Conservation (phyloP, 1,284 basidiomycete species). For the Trichosporon ovoides region DNA sequence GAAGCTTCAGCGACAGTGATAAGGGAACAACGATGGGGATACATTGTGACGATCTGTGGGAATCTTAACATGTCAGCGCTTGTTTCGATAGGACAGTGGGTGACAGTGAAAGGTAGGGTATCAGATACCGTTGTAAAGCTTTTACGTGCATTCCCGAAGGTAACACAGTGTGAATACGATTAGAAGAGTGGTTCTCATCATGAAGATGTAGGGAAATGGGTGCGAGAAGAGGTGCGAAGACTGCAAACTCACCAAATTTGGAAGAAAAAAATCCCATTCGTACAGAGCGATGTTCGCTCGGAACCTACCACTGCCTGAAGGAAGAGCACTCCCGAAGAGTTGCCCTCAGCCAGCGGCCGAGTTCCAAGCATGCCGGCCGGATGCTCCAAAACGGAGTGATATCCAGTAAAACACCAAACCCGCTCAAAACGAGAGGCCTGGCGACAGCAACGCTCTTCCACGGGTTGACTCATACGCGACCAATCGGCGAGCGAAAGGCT, state of each 20-base stretch:
- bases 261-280: constrained; percentile 1
- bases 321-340: not conserved
- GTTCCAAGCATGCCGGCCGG: constrained; percentile 7
- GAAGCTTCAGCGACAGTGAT: not conserved
- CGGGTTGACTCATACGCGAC: constrained; percentile 50
- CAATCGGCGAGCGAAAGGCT: constrained; percentile 47
- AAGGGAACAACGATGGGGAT: not conserved
- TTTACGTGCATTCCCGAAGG: constrained; percentile 40
- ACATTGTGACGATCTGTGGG: constrained; percentile 16
- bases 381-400: constrained; percentile 3
- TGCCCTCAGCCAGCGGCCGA: constrained; percentile 1
- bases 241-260: constrained; percentile 11
- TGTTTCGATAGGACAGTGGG: not conserved
- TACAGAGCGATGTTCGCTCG: constrained; percentile 5
- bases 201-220: constrained; percentile 12
- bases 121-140: constrained; percentile 49
- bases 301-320: constrained; percentile 1
- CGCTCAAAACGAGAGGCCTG: constrained; percentile 18
- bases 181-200: constrained; percentile 46
- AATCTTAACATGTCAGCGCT: constrained; percentile 11
- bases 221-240: constrained; percentile 3
- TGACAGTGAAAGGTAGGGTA: constrained; percentile 12
- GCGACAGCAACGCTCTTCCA: constrained; percentile 34
- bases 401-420: constrained; percentile 2
- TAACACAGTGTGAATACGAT: constrained; percentile 51